phyloP scores from a whole-genome alignment of 352 stramenopile species.

The Globisporangium recalcitrans region DNA sequence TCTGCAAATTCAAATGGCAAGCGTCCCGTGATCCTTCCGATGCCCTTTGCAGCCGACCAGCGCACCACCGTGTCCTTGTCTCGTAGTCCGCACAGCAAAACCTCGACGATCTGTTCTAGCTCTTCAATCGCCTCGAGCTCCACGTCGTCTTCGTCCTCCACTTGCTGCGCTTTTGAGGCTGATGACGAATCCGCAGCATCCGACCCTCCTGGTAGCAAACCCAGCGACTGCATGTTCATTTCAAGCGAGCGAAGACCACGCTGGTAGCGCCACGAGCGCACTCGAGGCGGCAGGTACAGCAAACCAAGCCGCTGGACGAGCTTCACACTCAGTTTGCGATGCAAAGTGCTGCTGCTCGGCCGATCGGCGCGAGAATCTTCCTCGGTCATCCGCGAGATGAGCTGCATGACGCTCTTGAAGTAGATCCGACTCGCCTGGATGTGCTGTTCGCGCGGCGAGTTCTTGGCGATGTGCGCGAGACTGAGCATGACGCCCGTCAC shows the following conservation, averaged over 20 bases:
- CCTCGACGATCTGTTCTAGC: constrained; percentile 96
- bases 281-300: constrained; percentile 91
- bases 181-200: background rate
- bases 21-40: constrained; percentile 94
- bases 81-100: constrained; percentile 79
- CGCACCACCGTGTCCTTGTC: constrained; percentile 96
- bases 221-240: constrained; percentile 82
- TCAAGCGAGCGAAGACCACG: constrained; percentile 90
- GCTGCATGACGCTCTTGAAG: constrained; percentile 64
- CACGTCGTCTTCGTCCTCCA: constrained; percentile 38
- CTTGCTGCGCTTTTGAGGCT: constrained; percentile 8
- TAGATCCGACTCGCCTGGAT: constrained; percentile 68
- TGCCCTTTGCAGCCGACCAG: constrained; percentile 99
- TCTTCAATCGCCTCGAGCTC: constrained; percentile 89
- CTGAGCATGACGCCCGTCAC: constrained; percentile 81
- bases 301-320: constrained; percentile 94
- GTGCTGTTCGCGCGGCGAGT: constrained; percentile 67
- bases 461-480: constrained; percentile 75
- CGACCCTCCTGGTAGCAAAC: constrained; percentile 18
- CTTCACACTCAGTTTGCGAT: constrained; percentile 96
- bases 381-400: constrained; percentile 53
- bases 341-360: constrained; percentile 68
- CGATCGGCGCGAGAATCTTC: constrained; percentile 37
- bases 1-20: constrained; percentile 93
- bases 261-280: constrained; percentile 96